Evolutionary conservation across 352 stramenopile species (phyloP), one percentile per base, ranked within the genome.

Genomic region (Phytophthora citrophthora): DNA sequence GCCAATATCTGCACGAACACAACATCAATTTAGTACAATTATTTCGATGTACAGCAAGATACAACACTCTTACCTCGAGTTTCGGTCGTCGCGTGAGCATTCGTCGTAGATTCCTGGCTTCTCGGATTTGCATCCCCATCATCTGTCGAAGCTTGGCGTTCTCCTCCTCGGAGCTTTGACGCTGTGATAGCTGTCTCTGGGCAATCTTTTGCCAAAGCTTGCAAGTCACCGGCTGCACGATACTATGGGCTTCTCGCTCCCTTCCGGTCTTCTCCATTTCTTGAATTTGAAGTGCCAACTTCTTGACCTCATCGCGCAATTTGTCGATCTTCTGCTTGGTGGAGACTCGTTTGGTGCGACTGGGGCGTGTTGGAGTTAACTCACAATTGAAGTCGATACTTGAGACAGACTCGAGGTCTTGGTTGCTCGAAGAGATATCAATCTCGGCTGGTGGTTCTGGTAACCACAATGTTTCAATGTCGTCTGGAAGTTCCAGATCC

Each of bases 271-370:
- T 32, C 29, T 32, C 29, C 29, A 32, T 9, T 8, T 32, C 29
- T 66, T 20, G 54, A 12, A 62, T 13, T 32, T 54, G 54, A 18
- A n/a, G 7, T 9, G 32, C 54, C 4, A 62, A 32, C 23, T 13
- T 26, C 1, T 31, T 5, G 8, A 54, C 26, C 24, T 62, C 44
- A 4, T 39, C 34, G 13, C 24, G 54, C 15, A 62, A 39, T 2
- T 12, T 40, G 1, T 47, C 54, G 27, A 62, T 62, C 13, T 51
- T 43, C 34, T 62, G 31, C 24, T 54, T 62, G 44, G 39, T 34
- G 13, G 40, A 27, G 38, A 62, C n/a, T 10, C 54, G 34, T 11
- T 38, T 47, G 4, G 13, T 1, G 15, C 34, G 52, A 12, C 12
- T 51, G 5, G 46, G 20, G 32, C 20, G 41, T 12, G n/a, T 32